Percentiles rank a stretch among this genome's conserved stretches.
phyloP scores from a whole-genome alignment of 2,329 filamentous ascomycete species.

The Fonsecaea pedrosoi region DNA sequence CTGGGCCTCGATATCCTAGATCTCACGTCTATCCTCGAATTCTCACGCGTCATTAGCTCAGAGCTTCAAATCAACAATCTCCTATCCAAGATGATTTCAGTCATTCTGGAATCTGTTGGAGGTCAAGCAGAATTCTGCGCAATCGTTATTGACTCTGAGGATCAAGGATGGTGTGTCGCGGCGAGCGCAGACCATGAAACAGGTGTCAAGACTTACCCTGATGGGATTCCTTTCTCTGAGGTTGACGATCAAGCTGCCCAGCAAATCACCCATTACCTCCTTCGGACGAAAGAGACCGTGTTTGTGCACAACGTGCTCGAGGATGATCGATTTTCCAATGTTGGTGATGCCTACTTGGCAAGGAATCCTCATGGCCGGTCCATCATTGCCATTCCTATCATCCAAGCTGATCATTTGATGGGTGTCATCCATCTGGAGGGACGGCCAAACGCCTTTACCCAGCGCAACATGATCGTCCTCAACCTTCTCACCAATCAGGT shows the following conservation, averaged over 20 bases:
- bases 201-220: slow-evolving; percentile 60
- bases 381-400: slow-evolving; percentile 67
- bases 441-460: slow-evolving; percentile 69
- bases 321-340: slow-evolving; percentile 69
- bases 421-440: slow-evolving; percentile 69
- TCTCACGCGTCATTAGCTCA: slow-evolving; percentile 69
- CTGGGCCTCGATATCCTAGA: slow-evolving; percentile 67
- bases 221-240: slow-evolving; percentile 63
- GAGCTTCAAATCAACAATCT: slow-evolving; percentile 69
- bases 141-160: slow-evolving; percentile 66
- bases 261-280: slow-evolving; percentile 67
- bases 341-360: slow-evolving; percentile 62
- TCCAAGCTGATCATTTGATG: slow-evolving; percentile 65
- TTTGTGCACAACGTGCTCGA: slow-evolving; percentile 69
- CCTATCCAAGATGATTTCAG: slow-evolving; percentile 68
- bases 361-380: slow-evolving; percentile 64
- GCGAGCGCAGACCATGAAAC: slow-evolving; percentile 65
- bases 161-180: slow-evolving; percentile 65
- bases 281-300: slow-evolving; percentile 68
- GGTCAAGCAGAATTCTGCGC: slow-evolving; percentile 63
- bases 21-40: slow-evolving; percentile 68
- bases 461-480: slow-evolving; percentile 60
- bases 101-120: slow-evolving; percentile 69
- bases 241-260: slow-evolving; percentile 65
- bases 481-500: slow-evolving; percentile 69